Base-by-base conservation (phyloP, 306 rosid species). In the Quercus robur region DNA sequence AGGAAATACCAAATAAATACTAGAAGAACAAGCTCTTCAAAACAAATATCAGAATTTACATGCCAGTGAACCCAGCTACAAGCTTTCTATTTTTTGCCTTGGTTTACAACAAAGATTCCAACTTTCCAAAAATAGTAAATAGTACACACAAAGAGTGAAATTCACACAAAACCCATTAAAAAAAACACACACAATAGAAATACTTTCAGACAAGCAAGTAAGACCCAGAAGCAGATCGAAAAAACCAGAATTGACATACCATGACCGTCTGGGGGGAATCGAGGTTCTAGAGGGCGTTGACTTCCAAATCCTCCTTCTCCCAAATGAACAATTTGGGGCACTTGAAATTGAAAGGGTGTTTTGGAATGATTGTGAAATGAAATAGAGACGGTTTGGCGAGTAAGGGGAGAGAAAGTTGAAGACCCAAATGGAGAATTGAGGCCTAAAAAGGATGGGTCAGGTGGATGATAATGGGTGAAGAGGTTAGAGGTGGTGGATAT, bases 401-500 rank as follows among this genome's bases (percentile, higher is more conserved):
- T 9, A 2, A 30, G 17, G 80, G 82, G 70, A 58, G 75, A 52
- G 17, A 8, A 14, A 6, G 35, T 26, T 13, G 80, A 23, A 51
- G 75, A 57, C 18, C 61, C 35, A 30, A 58, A 52, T 59, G 78
- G 51, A 6, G 81, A 23, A 18, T 80, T 44, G 62, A 76, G 52
- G 74, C 15, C 85, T 57, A 44, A 74, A 76, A 77, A 7, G n/a
- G 55, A 26, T 31, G 46, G 80, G 25, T 13, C 11, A 38, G 10
- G 91, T 25, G 74, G 80, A 46, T 69, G 11, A 38, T 38, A 7
- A 38, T 38, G 81, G 61, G 66, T 49, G 85, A 81, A 85, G 80
- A 88, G 79, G 55, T 78, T 80, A 46, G 92, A 87, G 54, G 89
- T 87, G 6, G 86, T 64, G 80, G 89, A 89, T 62, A 83, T 67